Evolutionary conservation across 2,329 filamentous ascomycete species (phyloP).

Genomic region (Fusarium setosum): DNA sequence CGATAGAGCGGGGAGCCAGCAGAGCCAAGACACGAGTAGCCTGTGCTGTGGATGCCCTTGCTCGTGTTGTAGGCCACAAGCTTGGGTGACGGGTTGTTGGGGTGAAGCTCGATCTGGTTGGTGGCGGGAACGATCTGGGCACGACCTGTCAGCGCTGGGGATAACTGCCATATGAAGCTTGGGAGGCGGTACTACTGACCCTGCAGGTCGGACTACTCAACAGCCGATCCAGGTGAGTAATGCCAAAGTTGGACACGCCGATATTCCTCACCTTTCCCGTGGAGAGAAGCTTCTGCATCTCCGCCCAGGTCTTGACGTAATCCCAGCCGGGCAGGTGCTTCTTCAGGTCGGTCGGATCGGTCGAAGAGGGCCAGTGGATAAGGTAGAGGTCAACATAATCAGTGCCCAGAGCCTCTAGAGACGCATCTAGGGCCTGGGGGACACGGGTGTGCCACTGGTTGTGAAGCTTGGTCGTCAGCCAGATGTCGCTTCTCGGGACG

Average conservation of each 20-base stretch:
- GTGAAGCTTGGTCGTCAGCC: conserved; percentile 84
- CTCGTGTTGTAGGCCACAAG: conserved; percentile 77
- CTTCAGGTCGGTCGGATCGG: conserved; percentile 69
- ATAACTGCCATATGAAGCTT: background rate
- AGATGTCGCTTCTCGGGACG: conserved; percentile 74
- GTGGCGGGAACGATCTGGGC: conserved; percentile 73
- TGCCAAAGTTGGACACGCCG: conserved; percentile 88
- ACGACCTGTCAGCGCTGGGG: background rate
- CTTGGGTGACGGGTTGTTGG: conserved; percentile 84
- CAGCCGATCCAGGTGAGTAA: conserved; percentile 82
- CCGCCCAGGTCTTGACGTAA: conserved; percentile 82
- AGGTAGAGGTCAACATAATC: conserved; percentile 79
- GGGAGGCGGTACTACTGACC: conserved; percentile 55
- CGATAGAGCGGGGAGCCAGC: conserved; percentile 77
- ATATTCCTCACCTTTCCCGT: conserved; percentile 83
- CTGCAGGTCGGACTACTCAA: conserved; percentile 73
- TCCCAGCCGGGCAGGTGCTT: conserved; percentile 83
- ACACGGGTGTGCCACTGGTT: conserved; percentile 82
- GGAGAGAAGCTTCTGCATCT: conserved; percentile 76
- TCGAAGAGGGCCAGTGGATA: conserved; percentile 78
- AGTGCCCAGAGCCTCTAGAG: conserved; percentile 68
- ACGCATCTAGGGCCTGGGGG: conserved; percentile 68
- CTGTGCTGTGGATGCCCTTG: conserved; percentile 81
- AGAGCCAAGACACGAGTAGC: conserved; percentile 79
- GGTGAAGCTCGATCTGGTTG: conserved; percentile 87